Base-by-base conservation (phyloP, 2,329 filamentous ascomycete species). In the Pyrenochaeta sp. region DNA sequence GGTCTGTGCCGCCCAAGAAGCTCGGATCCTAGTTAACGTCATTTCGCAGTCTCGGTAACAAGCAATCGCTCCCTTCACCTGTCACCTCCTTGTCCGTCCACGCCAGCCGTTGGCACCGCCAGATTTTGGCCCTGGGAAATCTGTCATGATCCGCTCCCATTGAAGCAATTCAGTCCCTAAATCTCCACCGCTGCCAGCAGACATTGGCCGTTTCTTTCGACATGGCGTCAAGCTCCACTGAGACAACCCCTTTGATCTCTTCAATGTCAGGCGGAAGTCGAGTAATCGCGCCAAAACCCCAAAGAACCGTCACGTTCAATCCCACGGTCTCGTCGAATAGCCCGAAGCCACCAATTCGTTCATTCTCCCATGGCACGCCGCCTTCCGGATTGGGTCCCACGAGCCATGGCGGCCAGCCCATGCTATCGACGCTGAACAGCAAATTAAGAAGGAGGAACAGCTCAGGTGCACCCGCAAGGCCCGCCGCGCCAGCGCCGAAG, bases 391-490 rank as follows among this genome's bases (percentile, higher is more conserved):
- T 62, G 47, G 48, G 47, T 15, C 50, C 64, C 23, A 71, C 74
- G 30, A 65, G 69, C 37, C 68, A 75, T 45, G 64, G 65, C 40
- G 67, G 68, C 6, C 68, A 71, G 53, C 69, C 69, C 3, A 69
- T 72, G 67, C 82, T 96, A 17, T 85, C 90, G 4, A 83, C 88
- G 3, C 75, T 96, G 58, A 96, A 96, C 73, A 93, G 80, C 80
- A 96, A 92, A 73, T 79, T 96, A 32, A 86, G 90, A 41, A 81
- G 93, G 62, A 83, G 92, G 54, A 94, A 96, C 64, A 96, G 90
- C 71, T 87, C 90, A 61, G 87, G 89, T 39, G 77, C 84, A 39
- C 77, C 84, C 13, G 72, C 80, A 19, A 70, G 72, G 23, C 71
- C 77, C 3, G 41, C 59, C 11, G 59, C 69, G n/a, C 70, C 74